Evolutionary conservation across 2,329 filamentous ascomycete genomes (phyloP).

Genomic region (Paecilomyces fulvus): DNA sequence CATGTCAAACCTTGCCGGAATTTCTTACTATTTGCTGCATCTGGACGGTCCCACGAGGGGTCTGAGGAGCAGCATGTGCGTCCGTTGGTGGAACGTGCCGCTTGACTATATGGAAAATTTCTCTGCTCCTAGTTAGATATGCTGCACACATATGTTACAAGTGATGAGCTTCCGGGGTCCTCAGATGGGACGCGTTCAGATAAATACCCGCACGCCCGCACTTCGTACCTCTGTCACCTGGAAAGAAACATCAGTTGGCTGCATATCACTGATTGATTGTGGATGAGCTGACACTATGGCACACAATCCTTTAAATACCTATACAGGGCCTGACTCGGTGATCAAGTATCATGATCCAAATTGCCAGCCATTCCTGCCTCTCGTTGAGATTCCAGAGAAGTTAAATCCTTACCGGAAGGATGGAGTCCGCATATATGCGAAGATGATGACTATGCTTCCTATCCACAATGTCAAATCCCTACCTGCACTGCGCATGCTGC

Average conservation of each 20-base stretch:
- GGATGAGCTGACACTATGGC: neutral
- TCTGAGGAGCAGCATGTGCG: neutral
- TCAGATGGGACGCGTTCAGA: neutral
- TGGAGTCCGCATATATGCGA: conserved; percentile 56
- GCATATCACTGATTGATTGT: neutral
- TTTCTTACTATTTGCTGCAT: neutral
- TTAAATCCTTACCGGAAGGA: conserved; percentile 51
- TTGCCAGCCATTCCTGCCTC: conserved; percentile 47
- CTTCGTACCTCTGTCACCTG: neutral
- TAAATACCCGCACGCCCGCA: neutral
- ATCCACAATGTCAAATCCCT: conserved; percentile 58
- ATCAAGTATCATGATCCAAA: conserved; percentile 54
- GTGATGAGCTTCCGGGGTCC: neutral
- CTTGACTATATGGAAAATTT: neutral
- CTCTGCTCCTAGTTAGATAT: neutral
- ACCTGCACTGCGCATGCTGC: conserved; percentile 26
- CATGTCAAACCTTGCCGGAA: neutral
- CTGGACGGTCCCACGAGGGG: neutral
- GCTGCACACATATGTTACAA: neutral
- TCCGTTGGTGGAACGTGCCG: neutral
- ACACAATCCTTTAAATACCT: conserved; percentile 44
- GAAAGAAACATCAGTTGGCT: neutral
- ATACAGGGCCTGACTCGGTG: conserved; percentile 49
- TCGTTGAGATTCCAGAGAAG: conserved; percentile 51
- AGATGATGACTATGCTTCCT: conserved; percentile 58